Conservation (phyloP, 2,329 filamentous ascomycete species). For the Blumeria hordei region DNA sequence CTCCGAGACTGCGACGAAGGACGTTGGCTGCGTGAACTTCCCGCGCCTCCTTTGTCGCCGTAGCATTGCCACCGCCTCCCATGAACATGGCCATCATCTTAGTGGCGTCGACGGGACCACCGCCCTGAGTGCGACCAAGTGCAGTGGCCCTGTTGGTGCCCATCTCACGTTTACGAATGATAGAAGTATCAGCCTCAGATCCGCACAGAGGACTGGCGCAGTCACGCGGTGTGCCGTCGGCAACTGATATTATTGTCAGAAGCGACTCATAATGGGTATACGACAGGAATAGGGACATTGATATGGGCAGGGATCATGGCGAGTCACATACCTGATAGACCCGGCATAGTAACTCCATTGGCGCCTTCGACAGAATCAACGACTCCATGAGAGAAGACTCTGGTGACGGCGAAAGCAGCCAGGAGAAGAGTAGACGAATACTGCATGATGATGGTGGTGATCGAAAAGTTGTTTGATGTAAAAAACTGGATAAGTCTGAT, state of each 20-base stretch:
- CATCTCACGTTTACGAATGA: slow-evolving; percentile 38
- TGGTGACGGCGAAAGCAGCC: slow-evolving; percentile 20
- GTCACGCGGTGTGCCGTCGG: slow-evolving; percentile 43
- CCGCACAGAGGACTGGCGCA: slow-evolving; percentile 36
- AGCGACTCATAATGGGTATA: background rate
- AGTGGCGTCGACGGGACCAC: slow-evolving; percentile 31
- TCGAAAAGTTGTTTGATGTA: too few species aligned
- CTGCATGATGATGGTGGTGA: slow-evolving; percentile 18
- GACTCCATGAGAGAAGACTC: slow-evolving; percentile 32
- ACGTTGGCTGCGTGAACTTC: slow-evolving; percentile 47
- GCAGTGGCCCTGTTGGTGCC: slow-evolving; percentile 27
- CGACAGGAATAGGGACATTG: slow-evolving; percentile 1
- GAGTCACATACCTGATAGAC: slow-evolving; percentile 23
- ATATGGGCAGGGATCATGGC: background rate
- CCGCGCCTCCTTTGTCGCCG: slow-evolving; percentile 32
- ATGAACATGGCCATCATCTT: slow-evolving; percentile 36
- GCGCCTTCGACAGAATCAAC: slow-evolving; percentile 30
- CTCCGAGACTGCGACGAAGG: slow-evolving; percentile 16
- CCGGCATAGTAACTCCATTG: slow-evolving; percentile 38
- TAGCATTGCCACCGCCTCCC: slow-evolving; percentile 19
- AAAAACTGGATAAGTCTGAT: too few species aligned
- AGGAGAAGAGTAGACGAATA: slow-evolving; percentile 22
- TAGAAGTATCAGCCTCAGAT: slow-evolving; percentile 42
- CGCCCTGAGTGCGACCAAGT: slow-evolving; percentile 37
- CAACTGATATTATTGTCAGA: slow-evolving; percentile 21